Conservation (phyloP, 352 stramenopile genomes). For the Globisporangium camurandrum region DNA sequence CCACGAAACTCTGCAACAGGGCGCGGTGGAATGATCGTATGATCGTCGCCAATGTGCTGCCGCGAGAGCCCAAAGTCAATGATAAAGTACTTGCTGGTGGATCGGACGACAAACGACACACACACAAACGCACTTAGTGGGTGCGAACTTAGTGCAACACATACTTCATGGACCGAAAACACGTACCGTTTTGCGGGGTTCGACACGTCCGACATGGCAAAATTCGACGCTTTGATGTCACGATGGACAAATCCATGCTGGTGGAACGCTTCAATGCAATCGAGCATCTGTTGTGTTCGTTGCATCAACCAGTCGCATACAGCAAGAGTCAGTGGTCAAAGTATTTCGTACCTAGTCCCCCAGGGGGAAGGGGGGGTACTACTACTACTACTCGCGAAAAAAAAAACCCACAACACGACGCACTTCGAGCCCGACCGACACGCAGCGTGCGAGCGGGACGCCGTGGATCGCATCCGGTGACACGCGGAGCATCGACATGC, state of each 20-base stretch:
- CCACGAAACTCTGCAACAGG: constrained; percentile 75
- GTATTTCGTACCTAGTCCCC: too few species aligned
- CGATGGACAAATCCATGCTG: constrained; percentile 81
- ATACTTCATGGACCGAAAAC: not conserved
- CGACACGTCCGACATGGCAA: constrained; percentile 45
- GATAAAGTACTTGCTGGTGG: constrained; percentile 50
- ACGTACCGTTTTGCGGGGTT: constrained; percentile 38
- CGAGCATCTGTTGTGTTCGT: constrained; percentile 85
- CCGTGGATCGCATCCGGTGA: constrained; percentile 74
- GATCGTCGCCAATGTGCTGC: constrained; percentile 60
- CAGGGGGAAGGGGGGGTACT: too few species aligned
- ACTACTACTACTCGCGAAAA: too few species aligned
- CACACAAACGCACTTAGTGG: not conserved
- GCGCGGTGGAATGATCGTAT: constrained; percentile 50
- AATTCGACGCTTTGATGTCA: constrained; percentile 88
- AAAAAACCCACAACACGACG: too few species aligned
- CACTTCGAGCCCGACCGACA: constrained; percentile 62
- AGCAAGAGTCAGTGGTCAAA: too few species aligned
- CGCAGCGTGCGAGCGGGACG: constrained; percentile 60
- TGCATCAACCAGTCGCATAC: too few species aligned
- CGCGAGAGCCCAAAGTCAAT: constrained; percentile 85
- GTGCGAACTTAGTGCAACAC: not conserved
- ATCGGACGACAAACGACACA: not conserved
- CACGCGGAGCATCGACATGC: constrained; percentile 84
- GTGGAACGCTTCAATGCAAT: constrained; percentile 85